These are phyloP conservation scores for Flueggea neowawraea DNA, from an alignment of 441 rosid species.

Conservation along the genomic window DNA sequence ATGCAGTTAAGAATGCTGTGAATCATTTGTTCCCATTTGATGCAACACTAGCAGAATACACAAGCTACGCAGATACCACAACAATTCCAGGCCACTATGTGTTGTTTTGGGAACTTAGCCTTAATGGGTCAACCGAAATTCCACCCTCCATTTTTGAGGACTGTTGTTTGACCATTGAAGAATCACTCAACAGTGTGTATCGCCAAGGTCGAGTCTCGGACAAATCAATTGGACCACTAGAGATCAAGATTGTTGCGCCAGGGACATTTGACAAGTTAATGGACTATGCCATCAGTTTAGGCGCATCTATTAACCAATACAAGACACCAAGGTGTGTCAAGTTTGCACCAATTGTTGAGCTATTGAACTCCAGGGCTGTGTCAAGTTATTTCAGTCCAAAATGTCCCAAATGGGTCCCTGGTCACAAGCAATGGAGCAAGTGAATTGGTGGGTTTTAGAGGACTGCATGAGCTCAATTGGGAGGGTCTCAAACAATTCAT, in stretches of 20 bases:
- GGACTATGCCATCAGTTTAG: conserved; percentile 58
- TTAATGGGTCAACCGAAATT: conserved; percentile 32
- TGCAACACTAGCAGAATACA: conserved; percentile 44
- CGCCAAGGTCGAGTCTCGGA: conserved; percentile 59
- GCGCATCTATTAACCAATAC: conserved; percentile 65
- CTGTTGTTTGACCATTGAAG: conserved; percentile 55
- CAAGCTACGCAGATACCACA: conserved; percentile 56
- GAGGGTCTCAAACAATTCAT: neutral
- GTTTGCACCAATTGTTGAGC: conserved; percentile 53
- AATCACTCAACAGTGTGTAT: conserved; percentile 65
- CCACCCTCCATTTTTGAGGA: conserved; percentile 57
- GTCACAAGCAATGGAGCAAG: conserved; percentile 48
- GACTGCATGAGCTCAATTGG: no score
- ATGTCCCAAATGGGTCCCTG: conserved; percentile 62
- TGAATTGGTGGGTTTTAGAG: conserved; percentile 11
- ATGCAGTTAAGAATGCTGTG: conserved; percentile 47
- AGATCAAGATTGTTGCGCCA: conserved; percentile 48
- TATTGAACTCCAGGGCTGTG: conserved; percentile 45
- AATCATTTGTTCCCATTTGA: conserved; percentile 44
- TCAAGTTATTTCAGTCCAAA: conserved; percentile 44
- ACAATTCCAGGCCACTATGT: conserved; percentile 57
- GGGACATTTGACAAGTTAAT: conserved; percentile 66
- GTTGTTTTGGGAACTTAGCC: conserved; percentile 49
- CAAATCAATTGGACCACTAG: conserved; percentile 59
- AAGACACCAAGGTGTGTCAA: conserved; percentile 66